A percentile compares a stretch with the other conserved stretches of the same genome.
Conservation (phyloP, 106 monocot species). For the Dactylorhiza incarnata region DNA sequence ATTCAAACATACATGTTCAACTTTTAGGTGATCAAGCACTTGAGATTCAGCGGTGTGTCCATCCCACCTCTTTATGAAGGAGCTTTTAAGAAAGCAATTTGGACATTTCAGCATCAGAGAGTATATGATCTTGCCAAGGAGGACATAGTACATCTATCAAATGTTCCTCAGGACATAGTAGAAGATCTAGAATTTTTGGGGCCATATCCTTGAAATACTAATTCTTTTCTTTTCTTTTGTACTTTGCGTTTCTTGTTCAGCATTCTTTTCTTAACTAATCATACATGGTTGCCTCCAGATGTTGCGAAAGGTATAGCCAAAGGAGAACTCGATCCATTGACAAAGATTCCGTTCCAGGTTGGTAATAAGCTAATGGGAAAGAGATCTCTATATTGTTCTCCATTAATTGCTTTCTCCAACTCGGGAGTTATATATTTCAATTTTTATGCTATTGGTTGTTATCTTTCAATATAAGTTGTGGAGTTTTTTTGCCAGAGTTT, state of each 20-base stretch:
- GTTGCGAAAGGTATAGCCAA: constrained; percentile 70
- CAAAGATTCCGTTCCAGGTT: constrained; percentile 86
- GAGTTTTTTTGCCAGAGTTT: background rate
- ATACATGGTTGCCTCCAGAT: constrained; percentile 64
- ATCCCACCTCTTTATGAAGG: constrained; percentile 84
- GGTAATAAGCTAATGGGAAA: background rate
- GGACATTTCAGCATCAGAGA: constrained; percentile 84
- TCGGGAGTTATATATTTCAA: background rate
- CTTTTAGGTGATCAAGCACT: constrained; percentile 85
- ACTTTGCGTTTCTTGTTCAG: background rate
- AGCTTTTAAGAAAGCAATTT: constrained; percentile 70
- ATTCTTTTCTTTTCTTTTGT: constrained; percentile 7
- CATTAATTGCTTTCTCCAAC: background rate
- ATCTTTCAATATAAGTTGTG: background rate
- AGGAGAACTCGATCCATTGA: constrained; percentile 87
- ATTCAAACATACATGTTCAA: background rate
- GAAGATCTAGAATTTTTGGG: constrained; percentile 85
- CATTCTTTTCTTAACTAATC: constrained; percentile 35
- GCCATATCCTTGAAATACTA: constrained; percentile 81
- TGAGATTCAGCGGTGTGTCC: constrained; percentile 57
- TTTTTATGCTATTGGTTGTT: background rate
- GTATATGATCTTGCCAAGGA: constrained; percentile 78
- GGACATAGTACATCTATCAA: constrained; percentile 63
- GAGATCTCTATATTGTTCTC: background rate
- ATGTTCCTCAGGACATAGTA: constrained; percentile 34